Conservation (phyloP, 768 basidiomycete genomes). For the Amanita pallidorosea region DNA sequence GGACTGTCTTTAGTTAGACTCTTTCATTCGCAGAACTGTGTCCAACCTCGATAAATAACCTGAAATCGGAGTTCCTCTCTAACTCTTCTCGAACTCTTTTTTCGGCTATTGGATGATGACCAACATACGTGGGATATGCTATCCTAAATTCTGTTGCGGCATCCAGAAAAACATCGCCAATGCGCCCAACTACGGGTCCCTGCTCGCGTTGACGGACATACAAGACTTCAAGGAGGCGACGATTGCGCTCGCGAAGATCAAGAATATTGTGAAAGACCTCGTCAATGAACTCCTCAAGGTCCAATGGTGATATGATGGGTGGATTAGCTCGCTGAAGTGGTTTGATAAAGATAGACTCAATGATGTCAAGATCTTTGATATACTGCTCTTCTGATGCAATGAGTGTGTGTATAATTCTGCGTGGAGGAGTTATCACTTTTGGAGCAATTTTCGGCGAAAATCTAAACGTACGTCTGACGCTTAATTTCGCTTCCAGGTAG, state of each 20-base stretch:
- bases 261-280: constrained; percentile 86
- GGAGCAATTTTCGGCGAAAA: background rate
- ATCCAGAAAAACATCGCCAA: constrained; percentile 84
- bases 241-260: constrained; percentile 77
- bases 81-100: constrained; percentile 81
- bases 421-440: background rate
- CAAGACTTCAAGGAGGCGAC: constrained; percentile 75
- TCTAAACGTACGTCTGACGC: constrained; percentile 53
- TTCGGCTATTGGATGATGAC: constrained; percentile 77
- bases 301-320: constrained; percentile 32
- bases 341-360: constrained; percentile 56
- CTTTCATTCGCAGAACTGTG: background rate
- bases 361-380: constrained; percentile 73
- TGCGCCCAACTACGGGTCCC: constrained; percentile 66
- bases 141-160: constrained; percentile 82
- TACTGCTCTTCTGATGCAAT: constrained; percentile 88
- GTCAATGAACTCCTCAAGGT: constrained; percentile 77
- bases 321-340: constrained; percentile 36
- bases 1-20: background rate
- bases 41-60: constrained; percentile 77
- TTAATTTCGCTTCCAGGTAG: constrained; percentile 71
- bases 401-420: constrained; percentile 74
- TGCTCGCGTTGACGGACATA: constrained; percentile 83
- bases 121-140: constrained; percentile 80
- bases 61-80: constrained; percentile 71